Conservation (phyloP, 163 green algal genomes). For the Coccomyxa subellipsoidea region DNA sequence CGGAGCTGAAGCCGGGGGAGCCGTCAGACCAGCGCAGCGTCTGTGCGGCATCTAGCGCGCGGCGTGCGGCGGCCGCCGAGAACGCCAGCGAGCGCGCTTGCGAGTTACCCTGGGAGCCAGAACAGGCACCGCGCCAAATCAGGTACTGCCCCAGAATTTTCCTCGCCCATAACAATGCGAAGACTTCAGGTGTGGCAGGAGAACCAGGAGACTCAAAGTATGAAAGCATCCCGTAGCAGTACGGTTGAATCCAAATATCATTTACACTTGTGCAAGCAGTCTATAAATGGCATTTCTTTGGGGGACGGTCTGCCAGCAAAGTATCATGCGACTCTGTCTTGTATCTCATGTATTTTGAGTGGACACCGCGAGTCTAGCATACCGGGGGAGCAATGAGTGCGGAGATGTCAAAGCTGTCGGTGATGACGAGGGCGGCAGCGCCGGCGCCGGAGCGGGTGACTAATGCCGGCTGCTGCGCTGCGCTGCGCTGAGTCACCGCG, state of each 20-base stretch:
- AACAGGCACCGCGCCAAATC: neutral
- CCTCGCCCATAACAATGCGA: no score
- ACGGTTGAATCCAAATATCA: no score
- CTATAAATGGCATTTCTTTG: no score
- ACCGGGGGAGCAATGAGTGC: neutral
- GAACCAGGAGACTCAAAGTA: no score
- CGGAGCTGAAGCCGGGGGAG: neutral
- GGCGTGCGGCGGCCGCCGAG: neutral
- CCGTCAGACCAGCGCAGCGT: neutral
- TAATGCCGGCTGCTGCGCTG: neutral
- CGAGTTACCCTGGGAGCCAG: neutral
- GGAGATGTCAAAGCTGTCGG: neutral
- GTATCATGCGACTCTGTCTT: no score
- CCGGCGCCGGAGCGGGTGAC: neutral
- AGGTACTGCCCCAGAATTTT: neutral
- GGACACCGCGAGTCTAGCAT: neutral
- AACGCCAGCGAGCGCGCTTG: neutral
- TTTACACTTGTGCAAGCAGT: no score
- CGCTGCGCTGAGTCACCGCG: neutral
- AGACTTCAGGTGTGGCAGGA: no score
- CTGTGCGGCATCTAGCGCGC: neutral
- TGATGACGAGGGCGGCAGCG: neutral
- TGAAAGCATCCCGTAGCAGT: no score
- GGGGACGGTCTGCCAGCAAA: no score
- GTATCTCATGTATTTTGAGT: no score